These are phyloP conservation scores for Fraxinus albicans DNA, from an alignment of 305 asterid genomes.

Conservation along the genomic window DNA sequence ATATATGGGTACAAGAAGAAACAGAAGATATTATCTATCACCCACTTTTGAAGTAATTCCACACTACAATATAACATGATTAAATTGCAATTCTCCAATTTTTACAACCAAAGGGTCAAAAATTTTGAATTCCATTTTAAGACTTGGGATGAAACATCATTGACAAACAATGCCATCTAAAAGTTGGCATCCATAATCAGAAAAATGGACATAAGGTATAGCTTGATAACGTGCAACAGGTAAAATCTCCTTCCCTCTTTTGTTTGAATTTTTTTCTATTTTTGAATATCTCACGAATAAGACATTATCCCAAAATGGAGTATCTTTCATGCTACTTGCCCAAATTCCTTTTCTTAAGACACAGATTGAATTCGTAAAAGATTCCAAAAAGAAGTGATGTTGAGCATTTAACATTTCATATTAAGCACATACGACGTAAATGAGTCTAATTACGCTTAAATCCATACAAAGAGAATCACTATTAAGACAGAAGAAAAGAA, in stretches of 20 bases:
- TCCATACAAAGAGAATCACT: not conserved
- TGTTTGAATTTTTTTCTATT: not conserved
- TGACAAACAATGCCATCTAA: not conserved
- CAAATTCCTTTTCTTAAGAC: not conserved
- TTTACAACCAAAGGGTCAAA: not conserved
- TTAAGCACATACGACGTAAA: not conserved
- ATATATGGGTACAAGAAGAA: not conserved
- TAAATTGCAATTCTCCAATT: not conserved
- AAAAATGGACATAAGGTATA: not conserved
- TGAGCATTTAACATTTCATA: not conserved
- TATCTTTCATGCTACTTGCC: not conserved
- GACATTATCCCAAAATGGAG: not conserved
- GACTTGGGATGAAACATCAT: not conserved
- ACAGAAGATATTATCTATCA: not conserved
- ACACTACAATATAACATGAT: not conserved
- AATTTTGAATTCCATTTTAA: not conserved
- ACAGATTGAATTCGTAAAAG: not conserved
- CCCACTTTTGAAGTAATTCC: not conserved
- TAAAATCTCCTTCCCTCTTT: not conserved
- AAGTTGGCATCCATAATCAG: not conserved
- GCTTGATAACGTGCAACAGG: not conserved
- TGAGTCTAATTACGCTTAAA: not conserved
- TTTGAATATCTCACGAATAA: not conserved
- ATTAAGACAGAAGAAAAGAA: not conserved
- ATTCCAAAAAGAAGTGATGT: not conserved